Base-by-base conservation (phyloP, 495 filamentous ascomycete species). In the Hypoxylon trugodes region DNA sequence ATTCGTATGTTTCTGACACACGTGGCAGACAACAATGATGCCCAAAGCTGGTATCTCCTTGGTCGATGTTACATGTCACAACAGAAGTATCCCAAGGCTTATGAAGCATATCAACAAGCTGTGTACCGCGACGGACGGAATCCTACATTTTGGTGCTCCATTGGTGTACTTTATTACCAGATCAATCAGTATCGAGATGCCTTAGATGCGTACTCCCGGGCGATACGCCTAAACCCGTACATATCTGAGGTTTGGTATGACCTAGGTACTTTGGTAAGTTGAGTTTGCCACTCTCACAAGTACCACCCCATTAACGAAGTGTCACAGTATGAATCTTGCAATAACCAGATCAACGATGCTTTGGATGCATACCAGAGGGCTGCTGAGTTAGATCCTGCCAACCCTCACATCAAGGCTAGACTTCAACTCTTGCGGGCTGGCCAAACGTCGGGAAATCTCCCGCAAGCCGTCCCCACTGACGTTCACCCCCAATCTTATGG, bases 211-310 rank as follows among this genome's bases (percentile, higher is more conserved):
- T 99, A 99, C 77, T 97, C 93, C 66, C 92, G 95, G 59, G 95
- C 95, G 37, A 99, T 99, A 69, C 91, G 95, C 57, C 79, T 99
- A 70, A 99, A 98, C 73, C 95, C 95, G 1, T 97, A 96, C 81
- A 99, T 99, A 63, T 98, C 95, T 3, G 95, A 99, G 74, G 95
- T 99, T 35, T 99, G 95, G 95, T 99, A 98, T 77, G 96, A 99
- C 78, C 79, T 99, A 35, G 95, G 95, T 35, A 99, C 96, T 67
- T 69, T 98, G 79, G 91, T 96, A 86, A 82, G 90, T 84, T 75
- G 56, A 4, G 41, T 61, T 45, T 24, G 43, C 28, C 48, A 1
- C 28, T 28, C 43, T 50, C 37, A 36, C 43, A 37, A 19, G 49
- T 66, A 38, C 43, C 21, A 30, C 33, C 32, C 15, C 36, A 55